Evolutionary conservation across 306 rosid genomes (phyloP).

Genomic region (Hippophae gyantsensis): DNA sequence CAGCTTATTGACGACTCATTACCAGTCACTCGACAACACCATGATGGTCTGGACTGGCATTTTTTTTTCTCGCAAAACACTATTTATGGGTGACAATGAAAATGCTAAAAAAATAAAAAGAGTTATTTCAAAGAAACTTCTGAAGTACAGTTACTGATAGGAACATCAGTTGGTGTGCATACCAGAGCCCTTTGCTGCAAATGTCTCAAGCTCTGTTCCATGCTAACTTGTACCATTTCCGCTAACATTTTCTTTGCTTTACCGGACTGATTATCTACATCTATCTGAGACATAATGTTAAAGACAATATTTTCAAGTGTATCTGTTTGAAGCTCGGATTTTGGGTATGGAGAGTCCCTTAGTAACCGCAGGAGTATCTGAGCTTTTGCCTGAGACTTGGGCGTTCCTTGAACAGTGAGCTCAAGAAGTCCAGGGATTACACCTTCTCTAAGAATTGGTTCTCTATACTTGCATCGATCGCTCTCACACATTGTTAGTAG

Average conservation of each 20-base stretch:
- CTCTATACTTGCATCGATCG: conserved; percentile 76
- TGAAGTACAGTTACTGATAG: conserved; percentile 58
- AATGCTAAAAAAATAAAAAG: conserved; percentile 12
- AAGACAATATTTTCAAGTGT: conserved; percentile 87
- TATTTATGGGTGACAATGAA: background rate
- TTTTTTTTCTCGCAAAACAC: conserved; percentile 29
- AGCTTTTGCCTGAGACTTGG: conserved; percentile 78
- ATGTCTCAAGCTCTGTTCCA: conserved; percentile 95
- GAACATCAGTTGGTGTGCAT: conserved; percentile 77
- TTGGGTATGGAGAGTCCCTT: conserved; percentile 78
- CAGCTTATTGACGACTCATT: conserved; percentile 41
- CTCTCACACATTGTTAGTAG: conserved; percentile 78
- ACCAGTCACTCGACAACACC: conserved; percentile 83
- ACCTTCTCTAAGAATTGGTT: conserved; percentile 85
- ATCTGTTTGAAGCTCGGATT: conserved; percentile 74
- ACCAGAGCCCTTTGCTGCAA: conserved; percentile 88
- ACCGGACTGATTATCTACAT: conserved; percentile 76
- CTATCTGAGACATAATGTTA: conserved; percentile 84
- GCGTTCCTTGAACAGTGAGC: conserved; percentile 93
- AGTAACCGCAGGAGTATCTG: conserved; percentile 56
- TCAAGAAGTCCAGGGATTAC: conserved; percentile 96
- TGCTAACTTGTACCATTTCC: conserved; percentile 99
- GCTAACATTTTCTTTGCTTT: conserved; percentile 96
- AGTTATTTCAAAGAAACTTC: conserved; percentile 70
- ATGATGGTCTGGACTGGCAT: conserved; percentile 94